Evolutionary conservation across 768 basidiomycete genomes (phyloP).

Genomic region (Pulveroboletus sp.): DNA sequence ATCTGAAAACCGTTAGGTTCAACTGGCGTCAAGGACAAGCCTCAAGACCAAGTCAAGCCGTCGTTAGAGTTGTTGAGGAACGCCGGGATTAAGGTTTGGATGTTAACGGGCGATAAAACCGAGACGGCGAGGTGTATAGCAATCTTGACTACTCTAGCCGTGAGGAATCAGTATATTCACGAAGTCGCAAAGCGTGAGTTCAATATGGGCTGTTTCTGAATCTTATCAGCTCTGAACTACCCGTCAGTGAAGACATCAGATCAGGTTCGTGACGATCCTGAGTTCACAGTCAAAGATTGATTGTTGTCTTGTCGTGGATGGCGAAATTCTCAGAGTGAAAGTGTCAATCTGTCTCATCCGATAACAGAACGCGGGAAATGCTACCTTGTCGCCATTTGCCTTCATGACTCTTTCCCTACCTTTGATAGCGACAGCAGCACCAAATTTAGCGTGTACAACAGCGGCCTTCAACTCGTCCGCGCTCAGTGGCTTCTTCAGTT

Average conservation of each 20-base stretch:
- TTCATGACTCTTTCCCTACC: conserved; percentile 63
- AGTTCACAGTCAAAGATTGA: conserved; percentile 92
- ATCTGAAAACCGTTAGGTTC: conserved; percentile 86
- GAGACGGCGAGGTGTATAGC: conserved; percentile 99
- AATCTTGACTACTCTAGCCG: conserved; percentile 93
- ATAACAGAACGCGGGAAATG: conserved; percentile 1
- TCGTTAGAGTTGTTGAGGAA: conserved; percentile 91
- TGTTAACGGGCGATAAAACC: conserved; percentile 99
- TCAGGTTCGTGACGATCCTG: conserved; percentile 80
- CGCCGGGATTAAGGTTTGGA: conserved; percentile 99
- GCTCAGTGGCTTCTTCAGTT: conserved; percentile 53
- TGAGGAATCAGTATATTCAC: conserved; percentile 95
- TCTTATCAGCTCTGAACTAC: conserved; percentile 1
- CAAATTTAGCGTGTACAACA: conserved; percentile 84
- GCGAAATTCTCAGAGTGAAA: conserved; percentile 56
- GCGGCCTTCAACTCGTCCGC: conserved; percentile 76
- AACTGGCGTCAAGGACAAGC: conserved; percentile 97
- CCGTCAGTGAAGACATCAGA: conserved; percentile 78
- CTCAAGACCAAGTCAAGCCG: conserved; percentile 94
- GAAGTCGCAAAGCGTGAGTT: conserved; percentile 83
- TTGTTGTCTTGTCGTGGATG: conserved; percentile 97
- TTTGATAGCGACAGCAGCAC: conserved; percentile 66
- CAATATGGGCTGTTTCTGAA: not conserved
- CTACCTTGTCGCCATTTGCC: conserved; percentile 61
- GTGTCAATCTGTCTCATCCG: not conserved